These are phyloP conservation scores for Hippophae gyantsensis DNA, from an alignment of 306 rosid species.

Conservation along the genomic window DNA sequence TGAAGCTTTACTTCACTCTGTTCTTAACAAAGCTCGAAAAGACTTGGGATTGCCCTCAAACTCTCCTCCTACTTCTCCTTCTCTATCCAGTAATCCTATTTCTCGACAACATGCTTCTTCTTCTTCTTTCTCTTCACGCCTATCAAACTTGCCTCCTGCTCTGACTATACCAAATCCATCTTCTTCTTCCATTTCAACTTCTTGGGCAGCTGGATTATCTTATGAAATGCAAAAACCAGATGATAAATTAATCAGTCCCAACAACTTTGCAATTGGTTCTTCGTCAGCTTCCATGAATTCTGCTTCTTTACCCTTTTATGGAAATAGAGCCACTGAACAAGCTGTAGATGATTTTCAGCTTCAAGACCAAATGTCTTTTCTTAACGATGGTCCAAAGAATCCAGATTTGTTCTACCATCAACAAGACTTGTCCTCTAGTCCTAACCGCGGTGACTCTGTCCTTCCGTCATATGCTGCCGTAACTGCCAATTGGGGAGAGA, in stretches of 20 bases:
- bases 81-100: conserved; percentile 35
- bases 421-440: conserved; percentile 54
- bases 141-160: conserved; percentile 13
- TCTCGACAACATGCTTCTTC: conserved; percentile 46
- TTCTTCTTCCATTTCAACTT: conserved; percentile 34
- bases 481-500: conserved; percentile 39
- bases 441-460: conserved; percentile 1
- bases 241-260: conserved; percentile 53
- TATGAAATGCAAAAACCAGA: conserved; percentile 49
- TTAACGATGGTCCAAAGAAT: conserved; percentile 47
- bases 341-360: conserved; percentile 75
- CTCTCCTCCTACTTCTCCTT: conserved; percentile 74
- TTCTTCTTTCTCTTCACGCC: conserved; percentile 27
- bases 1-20: conserved; percentile 67
- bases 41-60: conserved; percentile 63
- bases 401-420: conserved; percentile 56
- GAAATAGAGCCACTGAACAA: conserved; percentile 32
- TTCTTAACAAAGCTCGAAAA: conserved; percentile 63
- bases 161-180: conserved; percentile 50
- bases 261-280: conserved; percentile 28
- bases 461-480: conserved; percentile 1
- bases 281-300: conserved; percentile 29
- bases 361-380: conserved; percentile 82
- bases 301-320: conserved; percentile 46
- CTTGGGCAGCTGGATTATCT: conserved; percentile 43